Evolutionary conservation across 192 early-diverging fungal species (phyloP).

Genomic region (Gaertneriomyces sp.): DNA sequence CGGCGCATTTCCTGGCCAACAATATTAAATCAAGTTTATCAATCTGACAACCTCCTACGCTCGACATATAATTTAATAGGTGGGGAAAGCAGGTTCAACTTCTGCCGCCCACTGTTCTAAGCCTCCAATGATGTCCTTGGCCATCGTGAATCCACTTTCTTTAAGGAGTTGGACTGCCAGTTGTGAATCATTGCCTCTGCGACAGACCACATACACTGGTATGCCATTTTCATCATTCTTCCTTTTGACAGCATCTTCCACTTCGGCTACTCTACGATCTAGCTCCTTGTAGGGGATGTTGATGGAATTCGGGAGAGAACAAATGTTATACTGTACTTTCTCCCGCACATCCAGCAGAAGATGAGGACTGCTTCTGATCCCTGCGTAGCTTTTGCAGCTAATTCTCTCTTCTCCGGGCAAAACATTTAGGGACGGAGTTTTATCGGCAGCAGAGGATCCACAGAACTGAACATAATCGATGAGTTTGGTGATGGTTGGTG

Average conservation of each 20-base stretch:
- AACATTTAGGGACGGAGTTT: conserved; percentile 23
- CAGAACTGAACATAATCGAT: conserved; percentile 95
- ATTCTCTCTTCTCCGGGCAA: neutral
- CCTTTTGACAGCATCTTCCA: conserved; percentile 16
- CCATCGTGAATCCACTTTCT: conserved; percentile 54
- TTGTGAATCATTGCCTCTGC: conserved; percentile 87
- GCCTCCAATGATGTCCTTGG: conserved; percentile 81
- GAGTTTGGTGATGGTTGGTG: conserved; percentile 71
- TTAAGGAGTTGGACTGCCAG: conserved; percentile 75
- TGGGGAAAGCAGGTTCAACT: conserved; percentile 78
- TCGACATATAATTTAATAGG: conserved; percentile 49
- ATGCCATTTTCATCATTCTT: conserved; percentile 27
- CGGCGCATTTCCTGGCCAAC: no score
- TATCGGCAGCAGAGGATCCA: conserved; percentile 72
- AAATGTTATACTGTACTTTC: conserved; percentile 80
- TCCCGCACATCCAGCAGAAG: conserved; percentile 88
- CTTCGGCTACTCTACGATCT: conserved; percentile 35
- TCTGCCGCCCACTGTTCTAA: conserved; percentile 68
- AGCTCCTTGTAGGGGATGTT: conserved; percentile 61
- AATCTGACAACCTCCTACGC: no score
- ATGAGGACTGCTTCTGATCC: conserved; percentile 42
- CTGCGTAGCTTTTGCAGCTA: conserved; percentile 1
- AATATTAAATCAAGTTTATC: no score
- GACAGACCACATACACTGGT: conserved; percentile 78
- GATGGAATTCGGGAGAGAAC: conserved; percentile 63